Evolutionary conservation across 2,329 filamentous ascomycete species (phyloP).

Genomic region (Xylaria arbuscula): DNA sequence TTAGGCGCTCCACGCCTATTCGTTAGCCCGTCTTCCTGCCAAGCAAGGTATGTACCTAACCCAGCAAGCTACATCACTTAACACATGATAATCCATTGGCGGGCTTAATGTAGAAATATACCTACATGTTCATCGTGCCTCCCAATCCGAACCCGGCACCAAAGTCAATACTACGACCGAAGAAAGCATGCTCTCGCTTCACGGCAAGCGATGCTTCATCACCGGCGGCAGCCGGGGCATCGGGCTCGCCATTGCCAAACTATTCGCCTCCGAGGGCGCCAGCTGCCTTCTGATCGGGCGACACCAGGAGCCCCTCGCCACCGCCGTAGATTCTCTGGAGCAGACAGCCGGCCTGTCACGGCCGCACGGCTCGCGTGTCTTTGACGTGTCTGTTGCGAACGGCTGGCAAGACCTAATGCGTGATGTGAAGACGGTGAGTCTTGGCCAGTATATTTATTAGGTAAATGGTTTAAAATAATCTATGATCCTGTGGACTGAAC

Average conservation of each 20-base stretch:
- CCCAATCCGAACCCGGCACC: neutral
- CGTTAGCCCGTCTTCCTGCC: too few species aligned
- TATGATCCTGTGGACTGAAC: slow-evolving; percentile 10
- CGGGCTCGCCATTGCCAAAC: slow-evolving; percentile 72
- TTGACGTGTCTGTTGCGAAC: slow-evolving; percentile 40
- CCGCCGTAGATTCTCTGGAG: slow-evolving; percentile 52
- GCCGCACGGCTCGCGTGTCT: slow-evolving; percentile 33
- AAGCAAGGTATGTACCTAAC: too few species aligned
- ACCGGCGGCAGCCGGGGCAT: slow-evolving; percentile 79
- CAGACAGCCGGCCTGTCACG: neutral
- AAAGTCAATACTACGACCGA: neutral
- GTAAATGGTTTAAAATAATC: neutral
- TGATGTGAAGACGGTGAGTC: slow-evolving; percentile 8
- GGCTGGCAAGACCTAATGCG: slow-evolving; percentile 36
- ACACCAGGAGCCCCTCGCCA: slow-evolving; percentile 57
- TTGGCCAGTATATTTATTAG: neutral
- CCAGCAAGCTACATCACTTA: too few species aligned
- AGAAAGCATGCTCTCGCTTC: slow-evolving; percentile 48
- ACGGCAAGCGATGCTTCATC: slow-evolving; percentile 67
- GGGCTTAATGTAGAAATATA: neutral
- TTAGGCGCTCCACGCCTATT: too few species aligned
- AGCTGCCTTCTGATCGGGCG: slow-evolving; percentile 71
- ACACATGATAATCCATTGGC: neutral
- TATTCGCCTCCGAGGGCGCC: slow-evolving; percentile 73
- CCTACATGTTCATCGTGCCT: neutral